These are phyloP conservation scores for Amaranthus palmeri DNA, from an alignment of 148 eudicot genomes.

Conservation along the genomic window DNA sequence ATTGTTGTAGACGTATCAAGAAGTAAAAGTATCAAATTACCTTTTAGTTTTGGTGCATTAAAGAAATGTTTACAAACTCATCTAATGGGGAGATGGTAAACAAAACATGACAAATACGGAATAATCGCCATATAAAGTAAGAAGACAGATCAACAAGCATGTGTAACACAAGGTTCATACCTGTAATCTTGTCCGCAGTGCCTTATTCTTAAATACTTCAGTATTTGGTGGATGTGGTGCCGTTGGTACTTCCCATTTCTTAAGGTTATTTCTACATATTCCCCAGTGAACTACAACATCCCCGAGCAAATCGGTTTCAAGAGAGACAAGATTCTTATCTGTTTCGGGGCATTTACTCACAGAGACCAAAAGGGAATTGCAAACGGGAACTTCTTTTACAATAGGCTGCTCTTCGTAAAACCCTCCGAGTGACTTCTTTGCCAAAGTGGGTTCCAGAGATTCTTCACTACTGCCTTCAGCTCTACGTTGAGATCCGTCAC, in stretches of 20 bases:
- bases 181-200: constrained; percentile 76
- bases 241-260: constrained; percentile 71
- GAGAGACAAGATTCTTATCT: constrained; percentile 41
- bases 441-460: constrained; percentile 26
- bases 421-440: constrained; percentile 46
- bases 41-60: not conserved
- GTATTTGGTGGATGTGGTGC: constrained; percentile 76
- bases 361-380: constrained; percentile 50
- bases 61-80: not conserved
- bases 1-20: not conserved
- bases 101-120: not conserved
- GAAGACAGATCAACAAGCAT: not conserved
- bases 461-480: constrained; percentile 33
- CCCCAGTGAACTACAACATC: constrained; percentile 91
- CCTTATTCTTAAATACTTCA: constrained; percentile 68
- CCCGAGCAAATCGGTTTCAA: constrained; percentile 85
- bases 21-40: not conserved
- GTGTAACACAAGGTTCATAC: constrained; percentile 31
- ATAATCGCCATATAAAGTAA: too few species aligned
- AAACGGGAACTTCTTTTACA: constrained; percentile 46
- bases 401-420: constrained; percentile 65
- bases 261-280: constrained; percentile 48
- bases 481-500: constrained; percentile 33
- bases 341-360: constrained; percentile 55
- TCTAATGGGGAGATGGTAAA: not conserved